Evolutionary conservation across 495 filamentous ascomycete genomes (phyloP), one percentile per base, ranked within the genome.

Genomic region (Amorphotheca resinae): DNA sequence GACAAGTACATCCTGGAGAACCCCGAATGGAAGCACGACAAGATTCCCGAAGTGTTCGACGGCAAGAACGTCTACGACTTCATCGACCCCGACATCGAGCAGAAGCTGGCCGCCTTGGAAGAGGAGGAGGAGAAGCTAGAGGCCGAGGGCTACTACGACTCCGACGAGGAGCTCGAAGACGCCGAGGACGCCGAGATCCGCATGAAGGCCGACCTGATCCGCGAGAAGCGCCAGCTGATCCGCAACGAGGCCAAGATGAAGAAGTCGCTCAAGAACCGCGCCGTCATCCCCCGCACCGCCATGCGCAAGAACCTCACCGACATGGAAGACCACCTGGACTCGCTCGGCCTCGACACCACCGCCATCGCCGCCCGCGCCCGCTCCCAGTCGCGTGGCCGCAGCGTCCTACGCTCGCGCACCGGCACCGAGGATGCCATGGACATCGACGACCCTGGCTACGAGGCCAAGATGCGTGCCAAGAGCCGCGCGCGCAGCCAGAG

Each of bases 1-100:
- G 78, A 81, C 52, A 80, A 88, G 50, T 98, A 93, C 63, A 60
- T 82, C 1, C 73, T 95, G 40, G 86, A 79, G 15, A 69, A 94
- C 54, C 73, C 79, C 18, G 83, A 91, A 12, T 95, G 89, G 91
- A 94, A 93, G 59, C 72, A 93, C 56, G 91, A 98, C 67, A 89
- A 82, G 63, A 80, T 95, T 9, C 93, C 93, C 20, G 93, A 98
- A 60, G 68, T 89, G 31, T 80, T 83, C 65, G 78, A 95, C 52
- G 91, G 91, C 57, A 85, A 84, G 70, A 96, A 98, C 63, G 84
- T 98, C 23, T 87, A 85, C 68, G 91, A 98, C 59, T 98, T 81
- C 59, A 78, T 96, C 58, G 91, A 96, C 52, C 88, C 91, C 0
- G 91, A 98, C 45, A 96, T 98, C 61, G 91, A 94, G 52, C 70